Conservation (phyloP, 129 eudicot genomes). For the Rutidosis leptorrhynchoides region DNA sequence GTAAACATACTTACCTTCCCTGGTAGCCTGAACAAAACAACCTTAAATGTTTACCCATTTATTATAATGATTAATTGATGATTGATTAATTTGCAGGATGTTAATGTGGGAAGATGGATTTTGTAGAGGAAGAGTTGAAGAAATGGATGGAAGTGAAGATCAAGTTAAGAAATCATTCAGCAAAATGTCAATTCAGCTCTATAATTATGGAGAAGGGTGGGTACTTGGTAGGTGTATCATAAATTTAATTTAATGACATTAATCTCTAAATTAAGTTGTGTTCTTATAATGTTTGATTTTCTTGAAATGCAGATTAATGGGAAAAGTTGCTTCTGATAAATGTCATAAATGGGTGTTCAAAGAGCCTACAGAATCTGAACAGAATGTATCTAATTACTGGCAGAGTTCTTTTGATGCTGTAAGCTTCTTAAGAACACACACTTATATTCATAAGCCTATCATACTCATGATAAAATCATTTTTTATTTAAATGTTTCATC, state of each 20-base stretch:
- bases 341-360: conserved; percentile 99
- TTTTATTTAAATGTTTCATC: background rate
- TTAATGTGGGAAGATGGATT: conserved; percentile 99
- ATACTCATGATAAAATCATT: background rate
- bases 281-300: conserved; percentile 31
- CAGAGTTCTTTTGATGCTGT: conserved; percentile 99
- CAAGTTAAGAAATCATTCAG: conserved; percentile 91
- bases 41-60: too few species aligned
- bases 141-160: conserved; percentile 75
- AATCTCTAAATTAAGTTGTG: background rate
- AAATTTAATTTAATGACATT: conserved; percentile 5
- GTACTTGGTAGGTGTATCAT: conserved; percentile 84
- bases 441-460: background rate
- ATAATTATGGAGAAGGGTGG: conserved; percentile 99
- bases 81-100: conserved; percentile 71
- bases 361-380: conserved; percentile 95
- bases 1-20: too few species aligned
- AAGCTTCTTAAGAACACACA: conserved; percentile 32
- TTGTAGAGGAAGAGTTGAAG: conserved; percentile 89
- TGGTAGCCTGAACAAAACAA: too few species aligned
- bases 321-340: conserved; percentile 99
- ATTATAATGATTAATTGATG: too few species aligned
- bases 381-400: conserved; percentile 91
- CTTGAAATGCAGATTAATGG: conserved; percentile 84
- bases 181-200: conserved; percentile 94